phyloP scores from a whole-genome alignment of 179 eudicot species.

The Vitellaria paradoxa region DNA sequence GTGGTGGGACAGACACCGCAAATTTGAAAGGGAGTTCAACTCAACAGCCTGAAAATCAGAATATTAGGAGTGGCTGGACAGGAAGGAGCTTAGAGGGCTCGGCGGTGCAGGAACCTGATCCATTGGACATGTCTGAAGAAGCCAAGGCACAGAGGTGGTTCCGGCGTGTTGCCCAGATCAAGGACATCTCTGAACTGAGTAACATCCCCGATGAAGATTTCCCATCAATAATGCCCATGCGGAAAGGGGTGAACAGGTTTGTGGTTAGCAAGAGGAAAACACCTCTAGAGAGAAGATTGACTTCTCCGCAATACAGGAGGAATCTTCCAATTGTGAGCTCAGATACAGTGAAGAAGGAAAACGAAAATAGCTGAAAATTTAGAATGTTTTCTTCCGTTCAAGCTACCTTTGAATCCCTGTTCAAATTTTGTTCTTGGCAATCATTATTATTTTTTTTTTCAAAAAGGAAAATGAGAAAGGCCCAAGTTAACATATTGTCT shows the following conservation, averaged over 20 bases:
- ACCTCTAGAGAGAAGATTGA: constrained; percentile 87
- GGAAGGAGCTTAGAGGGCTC: constrained; percentile 95
- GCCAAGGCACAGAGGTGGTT: constrained; percentile 96
- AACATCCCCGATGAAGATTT: constrained; percentile 96
- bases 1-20: constrained; percentile 3
- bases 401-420: neutral
- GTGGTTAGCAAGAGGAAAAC: constrained; percentile 98
- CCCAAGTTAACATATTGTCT: neutral
- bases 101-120: constrained; percentile 77
- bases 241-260: constrained; percentile 92
- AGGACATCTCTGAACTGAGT: constrained; percentile 89
- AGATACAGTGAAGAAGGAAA: constrained; percentile 45
- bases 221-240: constrained; percentile 94
- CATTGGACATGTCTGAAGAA: constrained; percentile 97
- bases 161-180: constrained; percentile 85
- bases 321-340: constrained; percentile 57
- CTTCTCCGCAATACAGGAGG: constrained; percentile 66
- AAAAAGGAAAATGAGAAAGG: neutral
- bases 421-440: neutral
- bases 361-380: constrained; percentile 28
- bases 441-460: neutral
- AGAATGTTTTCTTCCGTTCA: neutral
- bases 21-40: constrained; percentile 11
- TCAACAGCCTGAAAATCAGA: constrained; percentile 25
- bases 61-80: constrained; percentile 31